phyloP scores from a whole-genome alignment of 108 stramenopile genomes.

The Schizochytrium sp. region DNA sequence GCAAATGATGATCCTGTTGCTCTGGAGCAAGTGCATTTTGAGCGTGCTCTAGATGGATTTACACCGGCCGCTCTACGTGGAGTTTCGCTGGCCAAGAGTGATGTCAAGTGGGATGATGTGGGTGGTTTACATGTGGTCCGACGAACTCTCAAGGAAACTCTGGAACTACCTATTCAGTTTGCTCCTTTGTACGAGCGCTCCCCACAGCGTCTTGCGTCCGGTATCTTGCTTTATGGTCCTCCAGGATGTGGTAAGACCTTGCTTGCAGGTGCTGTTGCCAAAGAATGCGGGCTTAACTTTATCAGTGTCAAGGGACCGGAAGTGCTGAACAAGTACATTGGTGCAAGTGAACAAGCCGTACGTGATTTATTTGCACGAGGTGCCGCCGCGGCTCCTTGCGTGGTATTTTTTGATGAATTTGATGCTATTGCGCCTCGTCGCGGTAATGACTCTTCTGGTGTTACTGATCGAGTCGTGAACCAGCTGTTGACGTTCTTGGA shows the following conservation, averaged over 20 bases:
- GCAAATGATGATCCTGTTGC: not conserved
- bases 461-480: conserved; percentile 98
- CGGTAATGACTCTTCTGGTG: conserved; percentile 93
- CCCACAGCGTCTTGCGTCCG: conserved; percentile 84
- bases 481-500: conserved; percentile 96
- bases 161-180: conserved; percentile 67
- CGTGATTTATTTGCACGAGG: conserved; percentile 90
- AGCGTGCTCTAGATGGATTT: conserved; percentile 65
- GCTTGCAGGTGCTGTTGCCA: conserved; percentile 88
- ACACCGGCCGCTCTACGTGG: conserved; percentile 64
- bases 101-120: conserved; percentile 72
- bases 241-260: conserved; percentile 92
- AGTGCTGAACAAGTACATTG: conserved; percentile 96
- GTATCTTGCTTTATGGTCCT: conserved; percentile 93
- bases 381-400: conserved; percentile 84
- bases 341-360: conserved; percentile 95
- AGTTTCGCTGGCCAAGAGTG: conserved; percentile 13
- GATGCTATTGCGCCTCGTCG: conserved; percentile 92
- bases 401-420: conserved; percentile 96
- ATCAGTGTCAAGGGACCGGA: conserved; percentile 93
- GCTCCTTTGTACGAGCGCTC: conserved; percentile 66
- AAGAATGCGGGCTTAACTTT: conserved; percentile 84
- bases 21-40: conserved; percentile 58
- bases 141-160: conserved; percentile 67
- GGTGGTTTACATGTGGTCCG: conserved; percentile 70